Percentiles rank a stretch among this genome's conserved stretches.
Conservation (phyloP, 2,329 filamentous ascomycete species). For the Sporothrix dimorphospora region DNA sequence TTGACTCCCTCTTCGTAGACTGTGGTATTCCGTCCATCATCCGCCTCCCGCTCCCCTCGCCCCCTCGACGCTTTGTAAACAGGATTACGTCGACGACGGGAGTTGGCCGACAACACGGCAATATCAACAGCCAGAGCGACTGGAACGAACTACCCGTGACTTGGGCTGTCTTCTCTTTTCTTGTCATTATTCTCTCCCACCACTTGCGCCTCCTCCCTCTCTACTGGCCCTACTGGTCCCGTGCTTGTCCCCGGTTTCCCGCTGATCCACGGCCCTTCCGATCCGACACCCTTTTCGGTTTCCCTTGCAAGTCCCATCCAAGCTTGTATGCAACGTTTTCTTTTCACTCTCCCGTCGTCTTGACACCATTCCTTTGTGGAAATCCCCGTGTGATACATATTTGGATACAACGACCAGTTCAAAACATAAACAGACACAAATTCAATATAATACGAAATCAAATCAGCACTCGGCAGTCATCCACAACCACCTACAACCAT, state of each 20-base stretch:
- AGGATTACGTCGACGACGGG: neutral
- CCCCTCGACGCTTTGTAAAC: neutral
- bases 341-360: neutral
- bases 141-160: neutral
- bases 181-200: neutral
- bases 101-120: neutral
- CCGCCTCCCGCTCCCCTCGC: neutral
- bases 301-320: neutral
- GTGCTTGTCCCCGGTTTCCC: neutral
- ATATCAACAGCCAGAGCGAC: neutral
- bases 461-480: neutral
- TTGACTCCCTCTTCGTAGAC: neutral
- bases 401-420: neutral
- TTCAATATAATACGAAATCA: neutral
- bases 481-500: too few relatives aligned
- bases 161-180: neutral
- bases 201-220: neutral
- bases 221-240: neutral
- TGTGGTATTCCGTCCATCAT: neutral
- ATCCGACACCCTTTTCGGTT: slow-evolving; percentile 22
- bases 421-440: neutral
- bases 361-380: neutral
- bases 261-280: slow-evolving; percentile 15
- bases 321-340: neutral
- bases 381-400: neutral